A percentile compares a stretch with the other conserved stretches of the same genome.
phyloP scores from a whole-genome alignment of 352 stramenopile species.

The Phytophthora sp. region DNA sequence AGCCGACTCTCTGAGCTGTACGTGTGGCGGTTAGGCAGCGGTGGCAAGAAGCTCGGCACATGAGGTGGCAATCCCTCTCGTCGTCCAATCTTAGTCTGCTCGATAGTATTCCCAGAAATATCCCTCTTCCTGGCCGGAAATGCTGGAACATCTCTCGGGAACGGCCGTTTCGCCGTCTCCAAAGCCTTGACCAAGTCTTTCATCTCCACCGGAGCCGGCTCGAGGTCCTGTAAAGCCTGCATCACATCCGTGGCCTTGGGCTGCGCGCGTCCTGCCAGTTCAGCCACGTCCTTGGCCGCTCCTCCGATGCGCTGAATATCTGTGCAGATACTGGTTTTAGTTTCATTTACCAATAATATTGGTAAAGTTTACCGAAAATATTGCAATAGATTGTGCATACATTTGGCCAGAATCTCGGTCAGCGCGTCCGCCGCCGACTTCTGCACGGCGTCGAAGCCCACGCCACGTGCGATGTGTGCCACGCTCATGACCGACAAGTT shows the following conservation, averaged over 20 bases:
- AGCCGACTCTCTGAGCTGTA: conserved; percentile 62
- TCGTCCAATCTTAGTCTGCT: conserved; percentile 63
- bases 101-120: conserved; percentile 48
- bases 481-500: conserved; percentile 60
- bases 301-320: conserved; percentile 62
- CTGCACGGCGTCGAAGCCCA: conserved; percentile 63
- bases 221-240: conserved; percentile 56
- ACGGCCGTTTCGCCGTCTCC: conserved; percentile 57
- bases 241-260: conserved; percentile 54
- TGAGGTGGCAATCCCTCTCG: conserved; percentile 55
- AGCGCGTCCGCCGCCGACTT: conserved; percentile 56
- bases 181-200: conserved; percentile 59
- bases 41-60: conserved; percentile 57
- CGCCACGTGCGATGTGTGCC: conserved; percentile 52
- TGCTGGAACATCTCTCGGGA: conserved; percentile 56
- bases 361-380: conserved; percentile 4
- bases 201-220: conserved; percentile 48
- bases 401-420: conserved; percentile 60
- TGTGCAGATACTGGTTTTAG: conserved; percentile 9
- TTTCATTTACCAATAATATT: conserved; percentile 18
- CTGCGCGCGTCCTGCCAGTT: conserved; percentile 59
- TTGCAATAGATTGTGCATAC: conserved; percentile 32
- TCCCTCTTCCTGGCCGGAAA: conserved; percentile 65
- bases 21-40: conserved; percentile 62
- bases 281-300: conserved; percentile 57